phyloP scores from a whole-genome alignment of 2,329 filamentous ascomycete species.

The Phaeophleospora eucalypticola region DNA sequence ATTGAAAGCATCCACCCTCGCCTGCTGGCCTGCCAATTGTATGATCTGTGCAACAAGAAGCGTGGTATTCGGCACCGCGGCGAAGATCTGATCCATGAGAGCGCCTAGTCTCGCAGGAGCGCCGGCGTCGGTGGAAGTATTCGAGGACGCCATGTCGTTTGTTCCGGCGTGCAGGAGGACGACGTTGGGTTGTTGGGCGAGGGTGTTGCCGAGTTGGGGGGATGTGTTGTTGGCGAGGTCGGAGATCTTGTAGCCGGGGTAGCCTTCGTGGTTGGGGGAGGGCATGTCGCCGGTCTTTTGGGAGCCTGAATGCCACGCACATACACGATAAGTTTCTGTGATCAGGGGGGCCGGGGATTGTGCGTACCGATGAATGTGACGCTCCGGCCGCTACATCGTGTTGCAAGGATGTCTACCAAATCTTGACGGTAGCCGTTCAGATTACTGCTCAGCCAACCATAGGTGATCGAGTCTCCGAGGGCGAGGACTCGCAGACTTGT shows the following conservation, averaged over 20 bases:
- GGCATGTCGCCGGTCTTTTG: not conserved
- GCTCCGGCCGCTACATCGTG: too few relatives aligned
- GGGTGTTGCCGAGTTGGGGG: not conserved
- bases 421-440: conserved; percentile 2
- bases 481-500: conserved; percentile 1
- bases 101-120: conserved; percentile 10
- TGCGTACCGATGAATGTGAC: too few relatives aligned
- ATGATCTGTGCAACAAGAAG: conserved; percentile 15
- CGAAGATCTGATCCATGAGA: conserved; percentile 12
- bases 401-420: not conserved
- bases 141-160: conserved; percentile 8
- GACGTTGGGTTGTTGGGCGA: conserved; percentile 8
- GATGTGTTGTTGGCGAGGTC: not conserved
- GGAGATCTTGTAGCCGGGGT: not conserved
- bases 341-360: too few relatives aligned
- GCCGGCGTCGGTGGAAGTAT: not conserved
- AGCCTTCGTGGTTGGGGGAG: conserved; percentile 5
- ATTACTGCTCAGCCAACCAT: conserved; percentile 1
- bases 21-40: not conserved
- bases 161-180: conserved; percentile 17
- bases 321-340: too few relatives aligned
- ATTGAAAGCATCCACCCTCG: conserved; percentile 4
- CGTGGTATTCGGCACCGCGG: conserved; percentile 11
- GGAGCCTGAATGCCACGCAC: too few relatives aligned
- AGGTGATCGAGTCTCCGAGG: conserved; percentile 5